Evolutionary conservation across 768 basidiomycete genomes (phyloP).

Genomic region (Russula ochroleuca): DNA sequence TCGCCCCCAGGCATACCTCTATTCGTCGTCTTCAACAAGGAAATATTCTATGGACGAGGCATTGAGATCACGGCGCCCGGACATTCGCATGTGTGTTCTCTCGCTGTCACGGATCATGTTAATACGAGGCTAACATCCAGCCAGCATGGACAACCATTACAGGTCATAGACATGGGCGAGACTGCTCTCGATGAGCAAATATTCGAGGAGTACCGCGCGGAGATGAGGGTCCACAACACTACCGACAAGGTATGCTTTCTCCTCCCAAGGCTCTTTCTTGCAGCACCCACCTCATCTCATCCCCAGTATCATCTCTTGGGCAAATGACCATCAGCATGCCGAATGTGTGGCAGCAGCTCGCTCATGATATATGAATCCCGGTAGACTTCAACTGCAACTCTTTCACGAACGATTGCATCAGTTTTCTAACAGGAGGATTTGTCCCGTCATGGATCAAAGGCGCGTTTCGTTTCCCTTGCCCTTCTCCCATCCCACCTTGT

Average conservation of each 20-base stretch:
- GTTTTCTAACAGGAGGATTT: slow-evolving; percentile 77
- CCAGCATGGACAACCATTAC: slow-evolving; percentile 72
- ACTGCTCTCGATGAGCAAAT: slow-evolving; percentile 81
- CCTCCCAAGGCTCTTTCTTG: neutral
- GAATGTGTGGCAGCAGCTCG: neutral
- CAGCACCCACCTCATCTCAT: neutral
- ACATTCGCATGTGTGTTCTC: slow-evolving; percentile 65
- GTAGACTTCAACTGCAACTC: slow-evolving; percentile 93
- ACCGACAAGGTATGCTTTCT: slow-evolving; percentile 69
- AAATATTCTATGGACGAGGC: slow-evolving; percentile 88
- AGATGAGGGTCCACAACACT: slow-evolving; percentile 76
- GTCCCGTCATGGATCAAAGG: slow-evolving; percentile 84
- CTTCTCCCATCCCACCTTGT: too few species aligned
- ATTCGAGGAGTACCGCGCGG: slow-evolving; percentile 75
- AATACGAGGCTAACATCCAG: neutral
- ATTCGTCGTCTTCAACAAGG: slow-evolving; percentile 79
- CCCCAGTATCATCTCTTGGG: slow-evolving; percentile 80
- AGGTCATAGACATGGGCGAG: slow-evolving; percentile 69
- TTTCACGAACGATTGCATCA: slow-evolving; percentile 84
- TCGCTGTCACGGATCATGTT: neutral
- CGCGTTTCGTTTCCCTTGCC: slow-evolving; percentile 32
- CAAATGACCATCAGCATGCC: slow-evolving; percentile 33
- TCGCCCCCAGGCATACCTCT: slow-evolving; percentile 78
- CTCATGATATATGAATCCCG: neutral
- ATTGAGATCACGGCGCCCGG: slow-evolving; percentile 71